Percentiles rank a stretch among this genome's conserved stretches.
Conservation (phyloP, 1,284 basidiomycete genomes). For the Singerocomus rubriflavus region DNA sequence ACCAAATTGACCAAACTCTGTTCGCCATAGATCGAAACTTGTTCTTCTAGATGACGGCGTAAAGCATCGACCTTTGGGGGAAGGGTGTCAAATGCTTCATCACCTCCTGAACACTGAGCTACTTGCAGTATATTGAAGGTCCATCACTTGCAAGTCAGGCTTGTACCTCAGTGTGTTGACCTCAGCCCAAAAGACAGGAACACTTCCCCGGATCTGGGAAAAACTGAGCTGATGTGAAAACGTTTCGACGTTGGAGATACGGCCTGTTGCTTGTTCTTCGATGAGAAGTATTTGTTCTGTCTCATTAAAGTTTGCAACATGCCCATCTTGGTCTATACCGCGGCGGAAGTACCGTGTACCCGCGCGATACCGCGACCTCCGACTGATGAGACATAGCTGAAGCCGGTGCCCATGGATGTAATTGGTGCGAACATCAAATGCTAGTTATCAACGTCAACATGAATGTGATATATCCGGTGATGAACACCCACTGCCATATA, state of each 20-base stretch:
- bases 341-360: slow-evolving; percentile 98
- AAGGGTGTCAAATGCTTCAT: slow-evolving; percentile 4
- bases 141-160: slow-evolving; percentile 97
- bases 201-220: slow-evolving; percentile 92
- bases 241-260: slow-evolving; percentile 46
- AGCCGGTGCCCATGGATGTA: slow-evolving; percentile 80
- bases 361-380: slow-evolving; percentile 90
- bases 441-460: slow-evolving; percentile 39
- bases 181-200: slow-evolving; percentile 97
- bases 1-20: slow-evolving; percentile 90
- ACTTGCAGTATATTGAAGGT: slow-evolving; percentile 77
- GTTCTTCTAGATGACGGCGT: slow-evolving; percentile 73
- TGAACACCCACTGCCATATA: slow-evolving; percentile 83
- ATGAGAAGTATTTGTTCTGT: slow-evolving; percentile 91
- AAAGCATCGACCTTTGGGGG: slow-evolving; percentile 64
- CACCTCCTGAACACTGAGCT: slow-evolving; percentile 7
- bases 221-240: slow-evolving; percentile 70
- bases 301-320: slow-evolving; percentile 92
- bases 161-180: slow-evolving; percentile 96
- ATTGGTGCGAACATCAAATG: slow-evolving; percentile 83
- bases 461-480: slow-evolving; percentile 8
- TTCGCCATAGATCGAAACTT: slow-evolving; percentile 76
- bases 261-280: slow-evolving; percentile 50
- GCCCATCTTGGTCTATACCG: slow-evolving; percentile 82
- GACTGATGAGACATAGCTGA: slow-evolving; percentile 86